Evolutionary conservation across 2,329 filamentous ascomycete genomes (phyloP).

Genomic region (Colletotrichum graminicola): DNA sequence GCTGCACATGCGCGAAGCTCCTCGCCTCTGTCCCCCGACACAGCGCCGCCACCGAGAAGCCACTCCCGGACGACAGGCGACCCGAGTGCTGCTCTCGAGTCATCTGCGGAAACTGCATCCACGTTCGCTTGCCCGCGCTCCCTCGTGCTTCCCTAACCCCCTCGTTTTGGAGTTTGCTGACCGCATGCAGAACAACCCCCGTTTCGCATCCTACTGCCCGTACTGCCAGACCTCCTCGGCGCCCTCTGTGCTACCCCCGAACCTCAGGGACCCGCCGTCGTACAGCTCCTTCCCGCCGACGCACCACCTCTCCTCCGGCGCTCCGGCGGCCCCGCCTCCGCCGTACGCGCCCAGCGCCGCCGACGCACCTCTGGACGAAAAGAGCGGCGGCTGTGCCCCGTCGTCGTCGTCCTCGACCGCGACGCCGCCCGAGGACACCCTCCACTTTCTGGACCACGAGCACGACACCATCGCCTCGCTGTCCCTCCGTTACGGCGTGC

Average conservation of each 20-base stretch:
- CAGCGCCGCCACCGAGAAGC: slow-evolving; percentile 70
- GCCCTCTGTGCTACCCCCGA: slow-evolving; percentile 69
- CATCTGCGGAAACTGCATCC: slow-evolving; percentile 79
- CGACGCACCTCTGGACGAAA: slow-evolving; percentile 46
- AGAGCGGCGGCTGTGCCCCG: slow-evolving; percentile 42
- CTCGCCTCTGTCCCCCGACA: slow-evolving; percentile 67
- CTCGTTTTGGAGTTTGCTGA: slow-evolving; percentile 2
- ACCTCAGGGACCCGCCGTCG: slow-evolving; percentile 75
- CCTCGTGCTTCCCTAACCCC: slow-evolving; percentile 1
- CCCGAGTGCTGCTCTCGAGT: slow-evolving; percentile 77
- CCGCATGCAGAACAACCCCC: slow-evolving; percentile 67
- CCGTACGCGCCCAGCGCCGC: slow-evolving; percentile 52
- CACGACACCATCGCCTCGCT: slow-evolving; percentile 76
- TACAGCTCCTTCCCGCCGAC: slow-evolving; percentile 61
- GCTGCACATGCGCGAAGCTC: slow-evolving; percentile 77
- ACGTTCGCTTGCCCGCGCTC: slow-evolving; percentile 58
- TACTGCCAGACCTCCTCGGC: slow-evolving; percentile 80
- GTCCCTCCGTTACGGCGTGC: slow-evolving; percentile 78
- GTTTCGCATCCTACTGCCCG: slow-evolving; percentile 76
- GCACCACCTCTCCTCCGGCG: slow-evolving; percentile 43
- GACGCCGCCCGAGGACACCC: slow-evolving; percentile 67
- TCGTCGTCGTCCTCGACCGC: slow-evolving; percentile 18
- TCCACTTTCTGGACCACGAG: slow-evolving; percentile 81
- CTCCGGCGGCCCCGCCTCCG: slow-evolving; percentile 52
- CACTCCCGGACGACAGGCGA: slow-evolving; percentile 68